Conservation (phyloP, 1,284 basidiomycete species). For the Kalmanozyma brasiliensis region DNA sequence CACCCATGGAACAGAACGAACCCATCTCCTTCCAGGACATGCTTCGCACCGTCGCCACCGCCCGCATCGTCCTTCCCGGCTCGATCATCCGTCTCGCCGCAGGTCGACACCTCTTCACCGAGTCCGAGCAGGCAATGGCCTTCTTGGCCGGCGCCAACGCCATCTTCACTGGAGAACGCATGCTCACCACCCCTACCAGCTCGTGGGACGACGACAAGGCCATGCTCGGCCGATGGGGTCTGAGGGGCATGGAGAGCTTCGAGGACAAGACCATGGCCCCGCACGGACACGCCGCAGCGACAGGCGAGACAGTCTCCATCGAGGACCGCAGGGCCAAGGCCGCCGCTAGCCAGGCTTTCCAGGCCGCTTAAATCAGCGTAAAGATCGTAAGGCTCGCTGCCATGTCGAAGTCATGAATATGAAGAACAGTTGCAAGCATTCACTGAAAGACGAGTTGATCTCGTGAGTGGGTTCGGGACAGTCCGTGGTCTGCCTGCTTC, state of each 20-base stretch:
- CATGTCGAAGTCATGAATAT: no score
- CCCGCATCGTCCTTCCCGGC: slow-evolving; percentile 85
- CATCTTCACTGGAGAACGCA: slow-evolving; percentile 95
- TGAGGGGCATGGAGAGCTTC: slow-evolving; percentile 87
- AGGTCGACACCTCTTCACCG: slow-evolving; percentile 86
- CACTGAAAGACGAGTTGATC: no score
- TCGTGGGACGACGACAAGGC: slow-evolving; percentile 81
- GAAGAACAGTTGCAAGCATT: no score
- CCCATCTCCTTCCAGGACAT: slow-evolving; percentile 78
- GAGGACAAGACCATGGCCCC: slow-evolving; percentile 61
- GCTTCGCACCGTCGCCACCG: slow-evolving; percentile 92
- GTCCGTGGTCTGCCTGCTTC: no score
- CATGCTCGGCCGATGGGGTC: slow-evolving; percentile 92
- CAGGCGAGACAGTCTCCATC: slow-evolving; percentile 18
- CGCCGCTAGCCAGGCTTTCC: slow-evolving; percentile 39
- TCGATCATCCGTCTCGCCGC: slow-evolving; percentile 96
- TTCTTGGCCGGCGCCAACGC: slow-evolving; percentile 99
- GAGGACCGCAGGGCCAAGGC: slow-evolving; percentile 46
- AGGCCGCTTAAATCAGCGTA: slow-evolving; percentile 14
- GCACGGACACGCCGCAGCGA: slow-evolving; percentile 30
- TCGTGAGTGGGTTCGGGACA: no score
- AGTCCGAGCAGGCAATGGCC: slow-evolving; percentile 95
- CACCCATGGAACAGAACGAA: slow-evolving; percentile 73
- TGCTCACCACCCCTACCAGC: slow-evolving; percentile 89
- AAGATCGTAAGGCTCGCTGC: not conserved